Percentiles rank a stretch among this genome's conserved stretches.
Conservation (phyloP, 495 filamentous ascomycete species). For the Venustampulla echinocandica region DNA sequence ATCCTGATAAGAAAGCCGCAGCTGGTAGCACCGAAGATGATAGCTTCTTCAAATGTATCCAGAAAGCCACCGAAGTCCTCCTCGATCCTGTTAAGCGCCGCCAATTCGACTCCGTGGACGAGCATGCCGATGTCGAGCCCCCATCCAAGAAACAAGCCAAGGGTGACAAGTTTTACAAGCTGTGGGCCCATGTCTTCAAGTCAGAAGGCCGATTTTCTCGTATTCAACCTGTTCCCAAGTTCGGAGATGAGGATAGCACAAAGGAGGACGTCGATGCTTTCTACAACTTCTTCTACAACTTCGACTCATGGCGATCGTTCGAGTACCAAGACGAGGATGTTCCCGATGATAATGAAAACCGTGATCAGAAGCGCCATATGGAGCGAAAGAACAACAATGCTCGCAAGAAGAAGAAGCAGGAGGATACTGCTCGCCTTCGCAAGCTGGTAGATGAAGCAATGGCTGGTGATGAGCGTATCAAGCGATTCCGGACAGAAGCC, state of each 20-base stretch:
- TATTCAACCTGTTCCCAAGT: conserved; percentile 71
- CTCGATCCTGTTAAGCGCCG: conserved; percentile 85
- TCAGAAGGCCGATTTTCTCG: conserved; percentile 89
- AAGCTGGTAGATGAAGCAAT: conserved; percentile 80
- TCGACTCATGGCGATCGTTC: conserved; percentile 95
- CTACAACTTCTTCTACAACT: conserved; percentile 99
- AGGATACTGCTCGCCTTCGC: conserved; percentile 85
- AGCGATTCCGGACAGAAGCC: conserved; percentile 86
- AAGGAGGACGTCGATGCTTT: conserved; percentile 86
- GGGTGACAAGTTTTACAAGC: conserved; percentile 89
- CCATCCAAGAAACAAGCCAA: conserved; percentile 79
- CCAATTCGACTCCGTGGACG: conserved; percentile 94
- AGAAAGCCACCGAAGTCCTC: conserved; percentile 92
- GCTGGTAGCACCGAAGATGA: conserved; percentile 83
- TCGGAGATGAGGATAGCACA: conserved; percentile 77
- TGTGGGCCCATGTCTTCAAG: conserved; percentile 80
- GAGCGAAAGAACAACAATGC: conserved; percentile 97
- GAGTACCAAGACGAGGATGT: conserved; percentile 99
- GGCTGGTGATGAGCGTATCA: conserved; percentile 84
- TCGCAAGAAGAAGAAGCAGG: conserved; percentile 97
- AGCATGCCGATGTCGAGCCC: conserved; percentile 81
- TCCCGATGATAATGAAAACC: conserved; percentile 96
- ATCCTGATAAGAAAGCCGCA: conserved; percentile 97
- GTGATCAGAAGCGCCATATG: conserved; percentile 95
- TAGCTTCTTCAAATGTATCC: conserved; percentile 99